phyloP scores from a whole-genome alignment of 192 early-diverging fungal genomes.

The Podila horticola region DNA sequence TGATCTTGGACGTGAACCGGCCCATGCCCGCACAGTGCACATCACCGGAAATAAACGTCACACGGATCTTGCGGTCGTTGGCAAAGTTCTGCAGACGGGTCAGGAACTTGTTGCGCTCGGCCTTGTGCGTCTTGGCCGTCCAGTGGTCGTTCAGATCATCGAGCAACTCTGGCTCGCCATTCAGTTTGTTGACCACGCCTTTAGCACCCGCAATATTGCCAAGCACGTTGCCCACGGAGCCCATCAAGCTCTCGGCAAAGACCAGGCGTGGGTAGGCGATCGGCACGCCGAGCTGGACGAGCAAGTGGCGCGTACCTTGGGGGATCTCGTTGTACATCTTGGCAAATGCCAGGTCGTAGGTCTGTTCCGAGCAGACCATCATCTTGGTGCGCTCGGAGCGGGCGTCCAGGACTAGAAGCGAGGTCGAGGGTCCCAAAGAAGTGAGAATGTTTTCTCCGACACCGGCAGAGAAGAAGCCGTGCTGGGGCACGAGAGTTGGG shows the following conservation, averaged over 20 bases:
- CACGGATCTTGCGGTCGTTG: constrained; percentile 67
- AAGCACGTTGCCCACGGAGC: constrained; percentile 65
- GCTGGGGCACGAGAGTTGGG: constrained; percentile 62
- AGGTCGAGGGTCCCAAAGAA: constrained; percentile 73
- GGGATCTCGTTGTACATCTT: constrained; percentile 68
- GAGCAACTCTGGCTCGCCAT: constrained; percentile 86
- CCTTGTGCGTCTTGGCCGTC: constrained; percentile 69
- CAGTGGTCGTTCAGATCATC: constrained; percentile 89
- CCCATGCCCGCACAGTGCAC: constrained; percentile 64
- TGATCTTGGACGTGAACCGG: constrained; percentile 42
- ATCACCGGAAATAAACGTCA: constrained; percentile 88
- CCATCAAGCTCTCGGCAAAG: constrained; percentile 75
- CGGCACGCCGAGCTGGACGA: constrained; percentile 79
- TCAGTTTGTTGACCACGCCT: constrained; percentile 59
- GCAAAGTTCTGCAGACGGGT: constrained; percentile 75
- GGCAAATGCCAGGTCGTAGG: constrained; percentile 72
- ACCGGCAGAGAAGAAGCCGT: constrained; percentile 64
- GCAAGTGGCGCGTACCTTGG: constrained; percentile 68
- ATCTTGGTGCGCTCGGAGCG: constrained; percentile 76
- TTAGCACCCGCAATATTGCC: constrained; percentile 67
- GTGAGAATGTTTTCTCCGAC: constrained; percentile 71
- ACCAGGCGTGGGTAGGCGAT: constrained; percentile 81
- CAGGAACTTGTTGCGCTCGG: constrained; percentile 78
- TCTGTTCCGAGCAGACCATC: constrained; percentile 65
- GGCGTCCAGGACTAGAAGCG: constrained; percentile 76